Percentiles rank a stretch among this genome's conserved stretches.
These are phyloP conservation scores for Leishmania turanica DNA, from an alignment of 208 protist species.

Conservation along the genomic window DNA sequence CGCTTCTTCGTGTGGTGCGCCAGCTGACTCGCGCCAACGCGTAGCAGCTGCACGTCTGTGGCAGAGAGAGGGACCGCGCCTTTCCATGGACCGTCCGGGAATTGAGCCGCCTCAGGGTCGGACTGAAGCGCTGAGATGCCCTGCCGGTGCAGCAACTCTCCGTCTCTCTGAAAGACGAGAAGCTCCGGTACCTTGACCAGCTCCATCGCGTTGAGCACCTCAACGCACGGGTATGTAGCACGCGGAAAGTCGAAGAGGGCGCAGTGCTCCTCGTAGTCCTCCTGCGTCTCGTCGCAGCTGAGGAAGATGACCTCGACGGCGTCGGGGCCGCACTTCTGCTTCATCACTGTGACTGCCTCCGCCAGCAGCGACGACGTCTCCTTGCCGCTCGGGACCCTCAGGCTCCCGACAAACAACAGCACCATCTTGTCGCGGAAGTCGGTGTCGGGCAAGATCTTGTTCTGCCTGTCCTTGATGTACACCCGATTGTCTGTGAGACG, in stretches of 20 bases:
- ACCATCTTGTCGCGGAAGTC: constrained; percentile 46
- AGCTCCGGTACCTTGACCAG: constrained; percentile 41
- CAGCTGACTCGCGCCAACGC: constrained; percentile 39
- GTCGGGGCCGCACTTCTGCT: constrained; percentile 1
- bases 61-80: constrained; percentile 44
- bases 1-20: constrained; percentile 69
- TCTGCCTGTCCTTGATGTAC: constrained; percentile 36
- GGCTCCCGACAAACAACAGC: constrained; percentile 47
- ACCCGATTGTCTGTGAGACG: constrained; percentile 22
- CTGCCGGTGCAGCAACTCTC: constrained; percentile 51
- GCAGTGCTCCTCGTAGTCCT: constrained; percentile 46
- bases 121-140: constrained; percentile 57
- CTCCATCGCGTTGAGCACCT: constrained; percentile 35
- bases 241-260: constrained; percentile 48
- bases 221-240: constrained; percentile 43
- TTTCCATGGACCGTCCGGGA: constrained; percentile 52
- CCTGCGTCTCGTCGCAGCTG: constrained; percentile 44
- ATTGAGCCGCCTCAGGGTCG: constrained; percentile 54
- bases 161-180: constrained; percentile 56
- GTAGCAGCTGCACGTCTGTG: constrained; percentile 57
- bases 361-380: constrained; percentile 42
- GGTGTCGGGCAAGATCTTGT: constrained; percentile 35
- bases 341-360: constrained; percentile 31
- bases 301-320: constrained; percentile 58
- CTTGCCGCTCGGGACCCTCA: constrained; percentile 21